Base-by-base conservation (phyloP, 169 alveolate species). In the Sarcocystis neurona region DNA sequence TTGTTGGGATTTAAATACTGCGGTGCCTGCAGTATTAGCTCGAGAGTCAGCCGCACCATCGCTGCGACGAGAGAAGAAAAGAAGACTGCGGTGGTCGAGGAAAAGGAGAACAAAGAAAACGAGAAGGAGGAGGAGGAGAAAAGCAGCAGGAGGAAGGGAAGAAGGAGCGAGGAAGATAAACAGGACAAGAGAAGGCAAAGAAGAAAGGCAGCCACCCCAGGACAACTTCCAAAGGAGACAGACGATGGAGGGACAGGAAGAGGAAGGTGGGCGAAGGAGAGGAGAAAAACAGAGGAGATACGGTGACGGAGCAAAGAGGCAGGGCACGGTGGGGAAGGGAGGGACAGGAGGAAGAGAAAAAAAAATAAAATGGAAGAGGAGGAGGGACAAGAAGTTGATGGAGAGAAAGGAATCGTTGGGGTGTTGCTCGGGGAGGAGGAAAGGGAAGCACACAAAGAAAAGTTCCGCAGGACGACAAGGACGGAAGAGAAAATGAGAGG, bases 11-110 rank as follows among this genome's bases (percentile, higher is more conserved):
- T 91, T 70, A 63, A 68, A 50, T 88, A 84, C 86, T 93, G 95
- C 56, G 87, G 79, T 37, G 95, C 87, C 48, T 93, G 93, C 50
- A 86, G 91, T 58, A 93, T 93, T 78, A 93, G 84, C 43, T 93
- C 94, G 23, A 91, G 74, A 10, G 95, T 93, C 58, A 93, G 87
- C 82, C 94, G 74, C 95, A 93, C 91, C 70, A 68, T 93, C 85
- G 41, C 88, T 12, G 27, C 5, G 27, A 23, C 41, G 77, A 23
- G n/a, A 63, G 30, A 63, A 30, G 53, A 68, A 39, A 30, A 30
- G 27, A 47, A 68, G 27, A 47, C 53, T 4, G 48, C 44, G 46
- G 3, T 43, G 6, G 37, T 39, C 30, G 8, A 41, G 53, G 8
- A 72, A 72, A 23, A 63, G 8, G n/a, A 6, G 77, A 23, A 15